Evolutionary conservation across 2,329 filamentous ascomycete genomes (phyloP).

Genomic region (Pseudogymnoascus sp.): DNA sequence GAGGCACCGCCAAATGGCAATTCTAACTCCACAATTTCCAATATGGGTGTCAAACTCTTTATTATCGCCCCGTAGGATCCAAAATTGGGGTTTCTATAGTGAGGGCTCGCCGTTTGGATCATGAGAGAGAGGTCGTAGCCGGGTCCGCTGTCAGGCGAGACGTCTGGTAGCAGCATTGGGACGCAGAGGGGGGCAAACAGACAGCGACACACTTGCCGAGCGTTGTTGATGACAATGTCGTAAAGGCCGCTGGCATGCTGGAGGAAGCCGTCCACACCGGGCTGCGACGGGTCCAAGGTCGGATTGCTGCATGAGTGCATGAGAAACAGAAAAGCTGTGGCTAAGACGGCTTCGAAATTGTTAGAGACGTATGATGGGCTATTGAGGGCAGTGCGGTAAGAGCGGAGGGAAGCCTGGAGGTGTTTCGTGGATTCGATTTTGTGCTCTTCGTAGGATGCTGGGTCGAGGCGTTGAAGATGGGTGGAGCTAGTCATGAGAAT

Average conservation of each 20-base stretch:
- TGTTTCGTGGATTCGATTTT: conserved; percentile 13
- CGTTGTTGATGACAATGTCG: conserved; percentile 12
- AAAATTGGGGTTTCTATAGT: background rate
- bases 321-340: conserved; percentile 16
- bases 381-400: conserved; percentile 13
- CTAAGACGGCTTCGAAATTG: conserved; percentile 17
- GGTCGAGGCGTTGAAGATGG: conserved; percentile 6
- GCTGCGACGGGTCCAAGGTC: background rate
- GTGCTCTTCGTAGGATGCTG: conserved; percentile 8
- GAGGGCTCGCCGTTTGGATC: background rate
- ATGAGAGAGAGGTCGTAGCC: conserved; percentile 9
- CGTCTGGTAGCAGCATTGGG: conserved; percentile 11
- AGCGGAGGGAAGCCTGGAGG: conserved; percentile 15
- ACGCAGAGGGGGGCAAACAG: conserved; percentile 12
- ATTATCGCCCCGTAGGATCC: background rate
- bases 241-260: conserved; percentile 16
- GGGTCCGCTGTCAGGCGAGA: conserved; percentile 14
- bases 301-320: conserved; percentile 9
- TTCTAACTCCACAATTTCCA: background rate
- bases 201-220: conserved; percentile 1
- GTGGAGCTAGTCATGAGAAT: conserved; percentile 14
- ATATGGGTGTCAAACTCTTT: background rate
- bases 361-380: conserved; percentile 2
- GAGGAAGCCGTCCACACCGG: conserved; percentile 16
- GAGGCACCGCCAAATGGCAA: conserved; percentile 1